Conservation (phyloP, 2,329 filamentous ascomycete species). For the Trichoderma koningii region DNA sequence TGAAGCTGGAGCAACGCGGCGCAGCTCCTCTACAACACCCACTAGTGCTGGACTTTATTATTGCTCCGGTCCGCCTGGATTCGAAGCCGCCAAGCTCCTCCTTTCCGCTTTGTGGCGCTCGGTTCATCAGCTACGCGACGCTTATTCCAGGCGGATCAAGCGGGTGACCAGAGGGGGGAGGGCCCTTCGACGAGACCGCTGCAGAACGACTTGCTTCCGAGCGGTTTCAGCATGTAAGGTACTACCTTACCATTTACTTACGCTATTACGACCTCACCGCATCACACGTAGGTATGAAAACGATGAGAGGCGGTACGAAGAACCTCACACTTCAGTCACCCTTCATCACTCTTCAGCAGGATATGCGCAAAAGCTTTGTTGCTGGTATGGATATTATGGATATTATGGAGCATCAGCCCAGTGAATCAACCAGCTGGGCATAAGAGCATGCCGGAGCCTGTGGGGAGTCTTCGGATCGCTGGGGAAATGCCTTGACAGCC, state of each 20-base stretch:
- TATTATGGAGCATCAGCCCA: background rate
- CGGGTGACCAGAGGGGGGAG: background rate
- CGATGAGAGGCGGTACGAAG: no score
- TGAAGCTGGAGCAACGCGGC: slow-evolving; percentile 19
- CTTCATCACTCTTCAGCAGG: background rate
- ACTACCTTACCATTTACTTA: no score
- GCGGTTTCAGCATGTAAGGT: no score
- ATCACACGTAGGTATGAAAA: no score
- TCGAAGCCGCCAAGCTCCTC: slow-evolving; percentile 8
- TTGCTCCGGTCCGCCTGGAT: slow-evolving; percentile 8
- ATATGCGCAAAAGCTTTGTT: background rate
- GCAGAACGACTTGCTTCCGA: no score
- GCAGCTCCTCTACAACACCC: background rate
- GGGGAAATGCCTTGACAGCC: background rate
- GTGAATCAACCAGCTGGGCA: background rate
- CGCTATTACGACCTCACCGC: no score
- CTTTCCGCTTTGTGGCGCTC: slow-evolving; percentile 9
- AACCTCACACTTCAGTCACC: no score
- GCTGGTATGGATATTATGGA: slow-evolving; percentile 14
- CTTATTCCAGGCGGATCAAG: slow-evolving; percentile 4
- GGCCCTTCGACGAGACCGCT: background rate
- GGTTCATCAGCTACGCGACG: background rate
- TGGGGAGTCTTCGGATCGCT: slow-evolving; percentile 7
- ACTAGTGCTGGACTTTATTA: slow-evolving; percentile 2
- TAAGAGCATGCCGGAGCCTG: background rate